A percentile compares a stretch with the other conserved stretches of the same genome.
Conservation (phyloP, 768 basidiomycete species). For the Cystofilobasidium ferigula region DNA sequence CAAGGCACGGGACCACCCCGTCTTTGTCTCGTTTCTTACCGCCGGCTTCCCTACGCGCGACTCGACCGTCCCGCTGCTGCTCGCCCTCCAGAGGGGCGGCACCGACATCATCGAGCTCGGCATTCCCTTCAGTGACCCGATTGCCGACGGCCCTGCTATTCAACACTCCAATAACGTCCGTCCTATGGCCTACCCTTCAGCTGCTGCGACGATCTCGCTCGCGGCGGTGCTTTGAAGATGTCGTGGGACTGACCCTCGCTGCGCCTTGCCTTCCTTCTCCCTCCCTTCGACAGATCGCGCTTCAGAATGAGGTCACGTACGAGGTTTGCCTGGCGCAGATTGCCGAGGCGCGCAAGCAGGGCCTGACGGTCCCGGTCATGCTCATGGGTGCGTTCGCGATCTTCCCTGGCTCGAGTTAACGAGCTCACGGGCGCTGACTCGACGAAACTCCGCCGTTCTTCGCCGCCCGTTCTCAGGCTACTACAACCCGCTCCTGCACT, state of each 20-base stretch:
- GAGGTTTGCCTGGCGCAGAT: slow-evolving; percentile 60
- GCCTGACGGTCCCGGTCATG: slow-evolving; percentile 74
- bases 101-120: slow-evolving; percentile 92
- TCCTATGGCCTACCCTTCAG: slow-evolving; percentile 22
- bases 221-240: background rate
- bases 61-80: slow-evolving; percentile 74
- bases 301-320: slow-evolving; percentile 71
- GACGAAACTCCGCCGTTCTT: background rate
- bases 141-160: slow-evolving; percentile 87
- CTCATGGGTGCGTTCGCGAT: slow-evolving; percentile 64
- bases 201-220: too few species aligned
- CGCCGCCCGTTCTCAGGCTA: slow-evolving; percentile 53
- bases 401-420: background rate
- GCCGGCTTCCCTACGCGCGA: slow-evolving; percentile 73
- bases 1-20: slow-evolving; percentile 18
- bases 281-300: slow-evolving; percentile 53
- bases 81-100: slow-evolving; percentile 87
- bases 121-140: slow-evolving; percentile 90
- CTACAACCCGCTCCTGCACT: slow-evolving; percentile 90
- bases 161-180: slow-evolving; percentile 85
- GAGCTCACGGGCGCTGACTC: background rate
- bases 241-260: background rate
- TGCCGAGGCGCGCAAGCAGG: slow-evolving; percentile 64
- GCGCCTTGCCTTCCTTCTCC: background rate
- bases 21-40: slow-evolving; percentile 67